These are phyloP conservation scores for Trichoderma atroviride DNA, from an alignment of 2,329 filamentous ascomycete species.

Conservation along the genomic window DNA sequence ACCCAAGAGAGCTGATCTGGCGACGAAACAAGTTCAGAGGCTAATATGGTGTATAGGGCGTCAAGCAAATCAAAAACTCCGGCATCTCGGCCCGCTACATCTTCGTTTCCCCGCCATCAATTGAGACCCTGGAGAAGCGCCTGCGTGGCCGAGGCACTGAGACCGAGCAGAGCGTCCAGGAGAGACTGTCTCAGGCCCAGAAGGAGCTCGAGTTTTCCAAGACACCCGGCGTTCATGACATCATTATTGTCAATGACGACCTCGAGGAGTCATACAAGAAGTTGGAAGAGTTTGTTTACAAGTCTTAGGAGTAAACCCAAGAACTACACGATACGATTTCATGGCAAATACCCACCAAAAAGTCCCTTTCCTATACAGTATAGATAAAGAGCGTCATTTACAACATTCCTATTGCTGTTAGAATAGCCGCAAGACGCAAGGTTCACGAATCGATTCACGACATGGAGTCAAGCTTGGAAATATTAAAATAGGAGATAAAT, in stretches of 20 bases:
- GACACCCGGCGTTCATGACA: slow-evolving; percentile 58
- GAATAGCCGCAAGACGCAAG: background rate
- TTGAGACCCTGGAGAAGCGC: slow-evolving; percentile 72
- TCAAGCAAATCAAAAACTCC: slow-evolving; percentile 87
- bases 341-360: slow-evolving; percentile 14
- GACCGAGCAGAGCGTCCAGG: slow-evolving; percentile 69
- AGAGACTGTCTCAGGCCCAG: slow-evolving; percentile 70
- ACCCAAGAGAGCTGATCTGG: background rate
- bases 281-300: slow-evolving; percentile 55
- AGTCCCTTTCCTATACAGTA: background rate
- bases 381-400: slow-evolving; percentile 1
- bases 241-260: slow-evolving; percentile 47
- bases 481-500: slow-evolving; percentile 1
- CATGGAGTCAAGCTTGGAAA: background rate
- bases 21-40: background rate
- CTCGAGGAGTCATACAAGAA: slow-evolving; percentile 56
- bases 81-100: slow-evolving; percentile 76
- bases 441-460: background rate
- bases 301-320: slow-evolving; percentile 27
- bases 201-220: slow-evolving; percentile 74
- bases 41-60: slow-evolving; percentile 52
- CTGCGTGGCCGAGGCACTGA: slow-evolving; percentile 79
- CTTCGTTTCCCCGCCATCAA: slow-evolving; percentile 79
- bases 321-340: background rate
- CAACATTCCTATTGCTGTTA: background rate